Base-by-base conservation (phyloP, 164 flowering plant genomes). In the Macadamia tetraphylla region DNA sequence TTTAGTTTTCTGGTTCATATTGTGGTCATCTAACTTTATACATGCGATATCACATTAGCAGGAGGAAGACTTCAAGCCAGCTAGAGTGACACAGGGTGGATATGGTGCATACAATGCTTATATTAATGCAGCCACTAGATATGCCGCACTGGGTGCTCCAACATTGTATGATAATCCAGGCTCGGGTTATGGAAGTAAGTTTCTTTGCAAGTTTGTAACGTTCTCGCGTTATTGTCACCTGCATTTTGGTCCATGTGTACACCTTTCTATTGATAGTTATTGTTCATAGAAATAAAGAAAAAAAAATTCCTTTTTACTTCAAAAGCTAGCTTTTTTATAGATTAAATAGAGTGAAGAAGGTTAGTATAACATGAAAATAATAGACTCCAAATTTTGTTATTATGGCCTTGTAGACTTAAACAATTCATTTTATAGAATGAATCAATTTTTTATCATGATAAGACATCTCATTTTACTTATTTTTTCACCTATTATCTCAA, bases 51-150 rank as follows among this genome's bases (percentile, higher is more conserved):
- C 35, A 18, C 44, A 63, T 18, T 69, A 29, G 60, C 81, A 95
- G 97, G 97, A 92, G 64, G 98, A 90, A 30, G 97, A 95, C 32
- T 80, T 82, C 66, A 82, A 88, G 75, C 92, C 88, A 15, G 81
- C 78, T 73, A 87, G 94, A 81, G 71, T 79, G 73, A 23, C 72
- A 44, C 84, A 73, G 53, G 84, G 94, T 76, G 97, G 98, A 58
- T 92, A 92, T 82, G 99, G 99, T 81, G 99, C 98, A 29, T 95
- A 95, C 70, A 86, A 87, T 84, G 93, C 96, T 62, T 95, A 95
- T 75, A 92, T 95, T 48, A 81, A 87, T 70, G 93, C 94, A 65
- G 93, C 99, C 40, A 95, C 99, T 67, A 83, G 98, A 80, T 95
- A 95, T 85, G 99, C 92, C n/a, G 88, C 96, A 12, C 71, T 89